Conservation (phyloP, 495 filamentous ascomycete species). For the Talaromyces ruber region DNA sequence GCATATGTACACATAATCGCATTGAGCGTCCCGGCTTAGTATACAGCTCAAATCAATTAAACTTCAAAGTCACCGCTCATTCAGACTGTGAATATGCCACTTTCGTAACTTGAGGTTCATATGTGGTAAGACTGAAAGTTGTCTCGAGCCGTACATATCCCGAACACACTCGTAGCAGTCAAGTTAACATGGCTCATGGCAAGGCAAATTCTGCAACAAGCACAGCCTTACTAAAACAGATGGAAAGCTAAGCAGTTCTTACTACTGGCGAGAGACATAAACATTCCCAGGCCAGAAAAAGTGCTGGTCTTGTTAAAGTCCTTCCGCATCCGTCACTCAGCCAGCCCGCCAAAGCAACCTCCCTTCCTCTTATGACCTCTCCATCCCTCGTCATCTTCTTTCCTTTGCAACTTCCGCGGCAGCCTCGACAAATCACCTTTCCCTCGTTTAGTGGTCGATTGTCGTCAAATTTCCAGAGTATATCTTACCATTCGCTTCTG, state of each 20-base stretch:
- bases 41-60: neutral
- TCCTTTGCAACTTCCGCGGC: neutral
- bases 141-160: no score
- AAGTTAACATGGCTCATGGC: neutral
- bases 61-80: neutral
- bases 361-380: neutral
- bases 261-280: no score
- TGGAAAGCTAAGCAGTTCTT: neutral
- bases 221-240: neutral
- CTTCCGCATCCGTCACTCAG: neutral
- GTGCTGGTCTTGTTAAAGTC: neutral
- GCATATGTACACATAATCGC: neutral
- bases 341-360: neutral
- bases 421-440: neutral
- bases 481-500: neutral
- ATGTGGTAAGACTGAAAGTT: neutral
- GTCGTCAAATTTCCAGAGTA: neutral
- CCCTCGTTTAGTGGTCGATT: neutral
- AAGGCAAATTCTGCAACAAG: neutral
- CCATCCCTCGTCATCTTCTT: neutral
- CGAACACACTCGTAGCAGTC: no score
- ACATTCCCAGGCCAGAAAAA: no score
- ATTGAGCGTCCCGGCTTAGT: neutral
- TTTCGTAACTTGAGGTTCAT: neutral
- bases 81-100: neutral